phyloP scores from a whole-genome alignment of 2,329 filamentous ascomycete species.

The Hypoxylon sp. region DNA sequence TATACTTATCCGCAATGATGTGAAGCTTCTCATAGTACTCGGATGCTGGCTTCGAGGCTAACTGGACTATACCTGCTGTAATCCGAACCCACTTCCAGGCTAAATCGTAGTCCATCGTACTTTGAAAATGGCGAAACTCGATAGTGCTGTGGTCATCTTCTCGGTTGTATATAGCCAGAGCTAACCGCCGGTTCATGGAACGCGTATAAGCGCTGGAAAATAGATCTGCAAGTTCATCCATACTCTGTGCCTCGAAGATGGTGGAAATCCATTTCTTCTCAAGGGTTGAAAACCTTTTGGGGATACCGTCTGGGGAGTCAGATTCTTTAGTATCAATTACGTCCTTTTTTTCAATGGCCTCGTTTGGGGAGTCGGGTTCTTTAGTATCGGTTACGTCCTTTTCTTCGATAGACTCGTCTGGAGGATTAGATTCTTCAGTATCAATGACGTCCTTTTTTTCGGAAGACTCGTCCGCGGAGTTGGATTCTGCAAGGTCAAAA shows the following conservation, averaged over 20 bases:
- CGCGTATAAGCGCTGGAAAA: background rate
- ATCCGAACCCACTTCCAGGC: conserved; percentile 21
- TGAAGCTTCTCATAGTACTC: conserved; percentile 18
- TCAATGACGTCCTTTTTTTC: background rate
- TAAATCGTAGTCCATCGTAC: conserved; percentile 21
- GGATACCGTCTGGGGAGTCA: background rate
- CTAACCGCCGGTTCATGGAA: conserved; percentile 5
- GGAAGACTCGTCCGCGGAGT: background rate
- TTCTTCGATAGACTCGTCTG: background rate
- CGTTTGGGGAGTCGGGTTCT: background rate
- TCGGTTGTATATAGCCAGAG: conserved; percentile 10
- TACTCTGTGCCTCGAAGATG: conserved; percentile 1
- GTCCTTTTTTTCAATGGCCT: background rate
- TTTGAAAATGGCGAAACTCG: conserved; percentile 32
- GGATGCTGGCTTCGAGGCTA: conserved; percentile 14
- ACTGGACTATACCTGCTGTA: conserved; percentile 15
- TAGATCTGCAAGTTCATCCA: conserved; percentile 12
- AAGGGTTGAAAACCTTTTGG: background rate
- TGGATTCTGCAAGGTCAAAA: background rate
- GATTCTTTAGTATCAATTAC: background rate
- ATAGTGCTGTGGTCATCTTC: conserved; percentile 24
- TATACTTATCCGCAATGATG: conserved; percentile 5
- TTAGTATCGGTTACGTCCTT: background rate
- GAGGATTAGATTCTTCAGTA: background rate
- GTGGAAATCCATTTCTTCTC: conserved; percentile 14